Evolutionary conservation across 2,329 filamentous ascomycete species (phyloP).

Genomic region (Alternaria novae-zelandiae): DNA sequence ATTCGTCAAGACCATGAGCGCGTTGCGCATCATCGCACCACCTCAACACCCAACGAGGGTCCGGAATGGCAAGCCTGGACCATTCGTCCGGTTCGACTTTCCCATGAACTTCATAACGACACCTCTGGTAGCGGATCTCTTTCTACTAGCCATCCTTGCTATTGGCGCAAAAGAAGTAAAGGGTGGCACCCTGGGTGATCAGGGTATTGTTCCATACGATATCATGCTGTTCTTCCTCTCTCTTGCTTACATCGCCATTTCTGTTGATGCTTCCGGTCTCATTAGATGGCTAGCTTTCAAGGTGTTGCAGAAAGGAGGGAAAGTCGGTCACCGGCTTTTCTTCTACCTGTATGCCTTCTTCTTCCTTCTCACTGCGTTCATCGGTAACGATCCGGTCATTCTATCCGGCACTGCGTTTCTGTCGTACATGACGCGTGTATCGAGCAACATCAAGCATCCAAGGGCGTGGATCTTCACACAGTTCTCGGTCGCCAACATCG

Average conservation of each 20-base stretch:
- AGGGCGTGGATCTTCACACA: constrained; percentile 76
- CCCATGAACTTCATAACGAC: constrained; percentile 75
- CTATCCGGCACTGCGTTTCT: constrained; percentile 76
- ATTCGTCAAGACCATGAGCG: constrained; percentile 53
- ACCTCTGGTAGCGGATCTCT: constrained; percentile 73
- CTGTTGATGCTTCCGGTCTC: constrained; percentile 76
- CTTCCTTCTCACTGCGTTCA: constrained; percentile 69
- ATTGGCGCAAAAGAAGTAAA: constrained; percentile 71
- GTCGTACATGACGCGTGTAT: constrained; percentile 78
- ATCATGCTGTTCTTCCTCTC: constrained; percentile 79
- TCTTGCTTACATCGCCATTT: constrained; percentile 77
- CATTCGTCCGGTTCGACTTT: constrained; percentile 61
- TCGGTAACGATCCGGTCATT: constrained; percentile 79
- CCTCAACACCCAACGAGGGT: constrained; percentile 32
- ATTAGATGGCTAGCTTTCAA: constrained; percentile 75
- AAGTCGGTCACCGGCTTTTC: constrained; percentile 71
- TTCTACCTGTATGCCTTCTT: constrained; percentile 78
- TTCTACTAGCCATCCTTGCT: constrained; percentile 71
- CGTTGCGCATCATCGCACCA: constrained; percentile 61
- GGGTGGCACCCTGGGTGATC: constrained; percentile 70
- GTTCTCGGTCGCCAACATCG: constrained; percentile 75
- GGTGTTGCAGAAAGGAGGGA: constrained; percentile 70
- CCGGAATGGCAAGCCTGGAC: constrained; percentile 37
- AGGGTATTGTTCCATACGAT: constrained; percentile 72
- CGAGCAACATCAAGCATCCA: constrained; percentile 73